Conservation (phyloP, 805 yeast genomes). For the Teunomyces atbi region DNA sequence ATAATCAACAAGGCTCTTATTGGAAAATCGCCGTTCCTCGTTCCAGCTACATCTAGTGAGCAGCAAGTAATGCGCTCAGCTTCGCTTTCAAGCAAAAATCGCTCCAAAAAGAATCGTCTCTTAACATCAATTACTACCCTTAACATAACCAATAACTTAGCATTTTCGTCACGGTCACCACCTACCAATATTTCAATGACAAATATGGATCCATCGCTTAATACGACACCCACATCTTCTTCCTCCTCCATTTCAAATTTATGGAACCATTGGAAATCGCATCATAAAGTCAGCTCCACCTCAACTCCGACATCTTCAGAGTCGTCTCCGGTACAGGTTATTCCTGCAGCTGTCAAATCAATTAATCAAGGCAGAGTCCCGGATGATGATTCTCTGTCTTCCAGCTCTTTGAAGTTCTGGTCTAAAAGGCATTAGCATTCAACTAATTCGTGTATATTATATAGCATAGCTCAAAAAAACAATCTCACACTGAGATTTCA, state of each 20-base stretch:
- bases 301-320: not conserved
- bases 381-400: not conserved
- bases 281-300: constrained; percentile 4
- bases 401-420: constrained; percentile 17
- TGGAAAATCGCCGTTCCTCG: constrained; percentile 4
- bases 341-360: not conserved
- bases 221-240: constrained; percentile 5
- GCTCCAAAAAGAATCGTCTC: constrained; percentile 10
- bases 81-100: constrained; percentile 9
- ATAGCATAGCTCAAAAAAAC: not conserved
- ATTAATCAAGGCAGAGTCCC: not conserved
- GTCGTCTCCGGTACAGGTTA: not conserved
- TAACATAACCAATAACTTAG: not conserved
- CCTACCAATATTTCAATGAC: not conserved
- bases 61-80: constrained; percentile 1
- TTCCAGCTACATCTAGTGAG: constrained; percentile 2
- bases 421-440: constrained; percentile 11
- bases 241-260: constrained; percentile 14
- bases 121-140: constrained; percentile 3
- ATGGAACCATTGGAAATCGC: constrained; percentile 14
- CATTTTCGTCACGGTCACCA: not conserved
- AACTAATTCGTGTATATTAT: not conserved
- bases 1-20: constrained; percentile 1
- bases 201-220: not conserved
- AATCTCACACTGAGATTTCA: too few species aligned